These are phyloP conservation scores for Rhodotorula mucilaginosa DNA, from an alignment of 1,284 basidiomycete genomes.

Conservation along the genomic window DNA sequence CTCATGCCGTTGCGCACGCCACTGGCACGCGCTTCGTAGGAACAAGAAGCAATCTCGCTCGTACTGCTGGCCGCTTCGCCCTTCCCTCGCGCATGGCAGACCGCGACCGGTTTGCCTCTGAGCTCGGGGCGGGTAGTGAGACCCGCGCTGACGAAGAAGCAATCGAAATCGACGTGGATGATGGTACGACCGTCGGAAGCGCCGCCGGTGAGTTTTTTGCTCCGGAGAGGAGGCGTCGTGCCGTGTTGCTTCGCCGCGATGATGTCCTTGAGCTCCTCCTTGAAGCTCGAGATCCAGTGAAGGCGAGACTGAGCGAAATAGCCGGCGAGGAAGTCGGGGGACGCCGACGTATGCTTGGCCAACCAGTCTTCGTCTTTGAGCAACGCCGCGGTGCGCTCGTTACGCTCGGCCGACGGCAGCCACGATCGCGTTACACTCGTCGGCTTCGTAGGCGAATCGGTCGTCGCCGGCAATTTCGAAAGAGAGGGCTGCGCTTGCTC, in stretches of 20 bases:
- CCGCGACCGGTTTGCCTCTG: constrained; percentile 81
- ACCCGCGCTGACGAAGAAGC: constrained; percentile 93
- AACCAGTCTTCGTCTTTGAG: constrained; percentile 83
- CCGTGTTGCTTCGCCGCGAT: constrained; percentile 63
- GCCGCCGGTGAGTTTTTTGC: constrained; percentile 49
- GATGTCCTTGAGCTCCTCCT: constrained; percentile 77
- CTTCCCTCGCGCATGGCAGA: constrained; percentile 83
- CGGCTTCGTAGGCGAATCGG: constrained; percentile 50
- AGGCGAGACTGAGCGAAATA: constrained; percentile 90
- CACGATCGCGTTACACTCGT: constrained; percentile 14
- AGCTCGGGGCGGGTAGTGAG: constrained; percentile 72
- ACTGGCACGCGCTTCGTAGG: constrained; percentile 84
- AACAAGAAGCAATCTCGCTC: constrained; percentile 90
- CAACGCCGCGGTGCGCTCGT: constrained; percentile 46
- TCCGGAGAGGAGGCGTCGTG: constrained; percentile 60
- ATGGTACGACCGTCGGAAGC: constrained; percentile 62
- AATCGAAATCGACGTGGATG: constrained; percentile 96
- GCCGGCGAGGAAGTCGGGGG: constrained; percentile 74
- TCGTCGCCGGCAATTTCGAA: constrained; percentile 43
- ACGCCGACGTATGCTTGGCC: constrained; percentile 76
- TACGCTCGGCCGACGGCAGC: constrained; percentile 25
- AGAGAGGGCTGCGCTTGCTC: constrained; percentile 8
- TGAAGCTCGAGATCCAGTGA: constrained; percentile 90
- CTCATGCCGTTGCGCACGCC: constrained; percentile 95
- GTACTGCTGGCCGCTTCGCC: constrained; percentile 64